Conservation (phyloP, 2,329 filamentous ascomycete species). For the Penicillium verrucosum region DNA sequence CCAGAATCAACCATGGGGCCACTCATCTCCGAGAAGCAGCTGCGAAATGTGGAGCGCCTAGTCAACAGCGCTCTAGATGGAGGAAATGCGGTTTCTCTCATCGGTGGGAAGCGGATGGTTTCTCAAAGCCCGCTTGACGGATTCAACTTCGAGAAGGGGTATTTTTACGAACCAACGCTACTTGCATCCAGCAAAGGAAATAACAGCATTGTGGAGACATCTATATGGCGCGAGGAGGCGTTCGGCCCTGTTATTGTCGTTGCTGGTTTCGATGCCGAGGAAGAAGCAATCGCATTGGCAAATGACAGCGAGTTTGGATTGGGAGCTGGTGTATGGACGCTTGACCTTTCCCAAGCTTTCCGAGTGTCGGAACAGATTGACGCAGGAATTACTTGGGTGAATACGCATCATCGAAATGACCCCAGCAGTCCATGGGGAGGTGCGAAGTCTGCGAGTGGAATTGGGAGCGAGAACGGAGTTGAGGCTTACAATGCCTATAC, state of each 20-base stretch:
- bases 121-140: conserved; percentile 14
- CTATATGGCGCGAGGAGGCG: conserved; percentile 43
- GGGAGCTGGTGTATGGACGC: conserved; percentile 52
- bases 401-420: conserved; percentile 66
- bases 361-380: conserved; percentile 48
- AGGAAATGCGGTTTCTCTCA: not conserved
- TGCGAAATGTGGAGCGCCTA: conserved; percentile 12
- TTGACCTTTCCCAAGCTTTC: conserved; percentile 49
- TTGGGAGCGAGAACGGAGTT: conserved; percentile 70
- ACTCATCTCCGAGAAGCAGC: conserved; percentile 15
- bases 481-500: conserved; percentile 61
- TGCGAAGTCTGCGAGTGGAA: conserved; percentile 57
- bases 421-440: conserved; percentile 70
- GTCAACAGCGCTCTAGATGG: conserved; percentile 5
- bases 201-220: conserved; percentile 18
- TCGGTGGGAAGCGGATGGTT: conserved; percentile 14
- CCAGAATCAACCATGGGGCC: conserved; percentile 19
- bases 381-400: conserved; percentile 49
- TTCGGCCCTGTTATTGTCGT: conserved; percentile 54
- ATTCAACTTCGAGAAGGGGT: conserved; percentile 15
- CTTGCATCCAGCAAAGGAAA: conserved; percentile 3
- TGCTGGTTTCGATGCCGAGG: conserved; percentile 47
- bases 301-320: conserved; percentile 52
- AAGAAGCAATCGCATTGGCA: conserved; percentile 47
- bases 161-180: conserved; percentile 20